Evolutionary conservation across 2,329 filamentous ascomycete species (phyloP), one percentile per base, ranked within the genome.

Genomic region (Coniochaeta pulveracea): DNA sequence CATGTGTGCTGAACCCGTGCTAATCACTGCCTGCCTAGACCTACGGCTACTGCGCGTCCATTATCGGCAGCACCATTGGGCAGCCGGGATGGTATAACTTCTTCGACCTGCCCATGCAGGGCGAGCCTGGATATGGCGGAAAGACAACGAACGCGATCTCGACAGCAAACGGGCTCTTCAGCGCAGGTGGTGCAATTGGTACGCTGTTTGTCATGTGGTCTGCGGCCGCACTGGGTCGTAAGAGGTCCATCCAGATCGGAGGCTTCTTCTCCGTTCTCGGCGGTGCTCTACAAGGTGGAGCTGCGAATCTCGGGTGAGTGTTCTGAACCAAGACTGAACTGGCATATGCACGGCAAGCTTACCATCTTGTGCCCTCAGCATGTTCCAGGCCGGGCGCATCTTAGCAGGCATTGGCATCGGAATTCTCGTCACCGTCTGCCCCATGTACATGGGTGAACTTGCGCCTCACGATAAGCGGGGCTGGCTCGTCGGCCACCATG

Each of bases 61-160:
- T 69, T 23, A 69, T 69, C 23, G 54, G 57, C 24, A 64, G 61
- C 36, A 69, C 64, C 11, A 67, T 69, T 34, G 66, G 66, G 7
- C 64, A 69, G 35, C 62, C 64, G 4, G 64, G 64, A 39, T 69
- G 63, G 62, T 69, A 65, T 42, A 38, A 45, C 12, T 68, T 59
- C 47, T 69, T 70, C 43, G 42, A 61, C 26, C 54, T 69, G 8
- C 64, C 64, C 1, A 39, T 38, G 9, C 46, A 57, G 19, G 60
- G 57, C 10, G 52, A 64, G 35, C 48, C 50, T 0, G 64, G 63
- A 32, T 67, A 68, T 39, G 55, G 46, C n/a, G 51, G 52, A 4
- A 59, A 48, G 18, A 68, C 63, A 1, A 64, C 64, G 0, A 52
- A 58, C 6, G 58, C 56, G 6, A 66, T 68, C 18, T 59, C 63